Base-by-base conservation (phyloP, 176 grass and related monocot species). In the Aegilops sharonensis region DNA sequence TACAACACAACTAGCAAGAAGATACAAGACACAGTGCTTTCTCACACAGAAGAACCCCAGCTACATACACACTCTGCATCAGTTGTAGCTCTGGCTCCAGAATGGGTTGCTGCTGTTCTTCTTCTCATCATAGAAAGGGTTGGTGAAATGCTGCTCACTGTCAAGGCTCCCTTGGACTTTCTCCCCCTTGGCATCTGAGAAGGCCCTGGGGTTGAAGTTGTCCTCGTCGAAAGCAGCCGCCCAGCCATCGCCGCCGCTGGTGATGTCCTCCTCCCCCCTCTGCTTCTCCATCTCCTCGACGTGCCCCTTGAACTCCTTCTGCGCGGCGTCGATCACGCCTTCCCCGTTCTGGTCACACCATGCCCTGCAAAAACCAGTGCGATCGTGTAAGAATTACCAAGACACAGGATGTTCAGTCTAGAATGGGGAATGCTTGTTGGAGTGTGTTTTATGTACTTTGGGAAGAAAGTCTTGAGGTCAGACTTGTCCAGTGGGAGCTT, bases 291-390 rank as follows among this genome's bases (percentile, higher is more conserved):
- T 92, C 83, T 94, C 91, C 14, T 83, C 86, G 5, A 91, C 86
- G 45, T 92, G 95, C 36, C 89, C 91, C 69, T 92, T 92, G 69
- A 98, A 92, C 78, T 86, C 95, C 80, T 94, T 94, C 43, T 90
- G 88, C 3, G 94, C 89, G 0, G 89, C 88, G 17, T 93, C 35
- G 84, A 98, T 87, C 78, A 98, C 91, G 0, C 82, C 71, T 30
- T 92, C 89, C 9, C 95, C 93, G 17, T 95, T 88, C 73, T 81
- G 79, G 9, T 95, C 95, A 7, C 95, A 95, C 95, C 93, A 98
- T 62, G 89, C 71, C 89, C 95, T 98, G 40, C 64, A 78, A 72
- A 76, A 56, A 6, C 7, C 7, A 63, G 18, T 31, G 3, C 30
- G 0, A 31, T 31, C 30, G 30, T 31, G 30, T 31, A 31, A 31